Base-by-base conservation (phyloP, 257 asterid species). In the Solanum ossicruentum region DNA sequence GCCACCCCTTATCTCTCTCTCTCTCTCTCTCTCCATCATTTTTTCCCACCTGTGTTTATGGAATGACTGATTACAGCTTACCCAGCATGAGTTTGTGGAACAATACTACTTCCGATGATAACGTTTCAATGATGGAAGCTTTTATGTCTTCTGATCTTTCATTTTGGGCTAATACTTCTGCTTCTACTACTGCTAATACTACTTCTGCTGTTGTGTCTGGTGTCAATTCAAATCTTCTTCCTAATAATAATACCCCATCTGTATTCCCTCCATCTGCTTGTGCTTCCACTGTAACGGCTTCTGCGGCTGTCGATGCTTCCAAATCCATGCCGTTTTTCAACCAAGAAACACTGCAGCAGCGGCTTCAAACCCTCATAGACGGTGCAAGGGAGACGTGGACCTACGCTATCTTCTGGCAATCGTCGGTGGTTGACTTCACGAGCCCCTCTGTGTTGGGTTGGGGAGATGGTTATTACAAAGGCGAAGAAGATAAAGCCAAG, bases 391-490 rank as follows among this genome's bases (percentile, higher is more conserved):
- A 93, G 86, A 75, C 86, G 85, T 93, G 95, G 95, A 91, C 94
- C 5, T 91, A 93, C 85, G 93, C 93, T n/a, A 92, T 93, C 26
- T 93, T 93, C 91, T 93, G 96, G 97, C 93, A 90, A 57, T 88
- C 92, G 3, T 88, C 96, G 12, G 91, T 54, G 8, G 86, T 71
- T 1, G 93, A 89, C 58, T 82, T 83, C 85, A 88, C 65, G 18
- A 32, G 41, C 12, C 66, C 87, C 1, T 51, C 82, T 23, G 54
- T 85, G 65, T 85, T 87, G 85, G 86, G 85, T 12, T 88, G 90
- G 90, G 88, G 90, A 10, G 90, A 88, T 67, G 90, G 90, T 11
- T 88, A 88, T 83, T 88, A 88, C 55, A 88, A 88, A 70, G 90
- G 90, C 0, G 90, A 88, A 41, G 89, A 87, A 60, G 85, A 75